Percentiles rank a stretch among this genome's conserved stretches.
Conservation (phyloP, 2,329 filamentous ascomycete species). For the Ophiostoma perfectum region DNA sequence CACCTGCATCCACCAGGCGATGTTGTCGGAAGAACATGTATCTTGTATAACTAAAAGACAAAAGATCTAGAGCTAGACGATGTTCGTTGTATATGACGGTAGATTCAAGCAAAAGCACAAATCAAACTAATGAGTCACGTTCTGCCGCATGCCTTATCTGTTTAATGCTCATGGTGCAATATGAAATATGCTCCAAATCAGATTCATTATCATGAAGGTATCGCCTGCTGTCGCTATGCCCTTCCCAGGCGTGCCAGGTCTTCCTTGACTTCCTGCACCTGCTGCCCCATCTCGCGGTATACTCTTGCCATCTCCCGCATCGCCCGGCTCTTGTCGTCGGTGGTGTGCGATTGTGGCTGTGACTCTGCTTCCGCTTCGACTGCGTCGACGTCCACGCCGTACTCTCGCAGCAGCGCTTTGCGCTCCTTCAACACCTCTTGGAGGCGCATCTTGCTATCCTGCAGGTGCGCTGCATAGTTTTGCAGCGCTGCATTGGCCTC, state of each 20-base stretch:
- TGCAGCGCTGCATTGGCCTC: conserved; percentile 40
- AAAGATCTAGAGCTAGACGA: conserved; percentile 8
- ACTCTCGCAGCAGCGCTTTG: conserved; percentile 43
- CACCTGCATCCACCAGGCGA: background rate
- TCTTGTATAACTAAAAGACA: conserved; percentile 1
- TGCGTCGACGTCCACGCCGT: conserved; percentile 44
- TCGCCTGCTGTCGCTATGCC: background rate
- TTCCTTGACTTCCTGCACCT: conserved; percentile 45
- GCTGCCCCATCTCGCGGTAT: conserved; percentile 45
- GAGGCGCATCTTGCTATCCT: conserved; percentile 43
- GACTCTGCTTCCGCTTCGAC: conserved; percentile 28
- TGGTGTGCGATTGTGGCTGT: background rate
- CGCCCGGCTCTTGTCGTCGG: conserved; percentile 41
- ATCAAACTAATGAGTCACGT: background rate
- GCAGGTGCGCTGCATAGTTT: conserved; percentile 46
- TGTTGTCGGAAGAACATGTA: background rate
- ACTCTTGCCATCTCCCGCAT: conserved; percentile 51
- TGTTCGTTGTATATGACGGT: background rate
- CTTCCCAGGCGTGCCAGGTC: conserved; percentile 38
- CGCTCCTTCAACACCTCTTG: conserved; percentile 41
- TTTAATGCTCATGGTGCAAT: too few species aligned
- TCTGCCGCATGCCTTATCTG: background rate
- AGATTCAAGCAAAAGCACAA: background rate
- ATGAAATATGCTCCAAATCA: too few species aligned
- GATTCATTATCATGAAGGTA: too few species aligned